Evolutionary conservation across 2,329 filamentous ascomycete species (phyloP).

Genomic region (Cordyceps fumosorosea): DNA sequence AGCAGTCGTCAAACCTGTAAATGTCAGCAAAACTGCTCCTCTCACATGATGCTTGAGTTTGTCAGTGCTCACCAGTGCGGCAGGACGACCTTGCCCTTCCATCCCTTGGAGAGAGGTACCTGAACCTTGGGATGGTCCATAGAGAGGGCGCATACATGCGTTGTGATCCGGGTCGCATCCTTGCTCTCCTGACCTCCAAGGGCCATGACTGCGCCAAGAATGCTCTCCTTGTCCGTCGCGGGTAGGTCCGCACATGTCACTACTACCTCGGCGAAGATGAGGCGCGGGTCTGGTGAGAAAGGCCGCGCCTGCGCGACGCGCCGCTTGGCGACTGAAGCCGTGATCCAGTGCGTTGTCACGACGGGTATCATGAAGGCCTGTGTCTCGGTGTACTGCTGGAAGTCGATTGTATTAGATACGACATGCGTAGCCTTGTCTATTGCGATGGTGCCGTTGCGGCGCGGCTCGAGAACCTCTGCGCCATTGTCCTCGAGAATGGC

Average conservation of each 20-base stretch:
- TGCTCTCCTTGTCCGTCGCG: slow-evolving; percentile 80
- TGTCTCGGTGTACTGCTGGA: slow-evolving; percentile 74
- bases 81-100: slow-evolving; percentile 75
- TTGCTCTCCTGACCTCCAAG: slow-evolving; percentile 78
- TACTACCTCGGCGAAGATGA: slow-evolving; percentile 82
- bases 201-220: slow-evolving; percentile 80
- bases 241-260: slow-evolving; percentile 82
- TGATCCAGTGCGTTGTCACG: slow-evolving; percentile 76
- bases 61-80: slow-evolving; percentile 69
- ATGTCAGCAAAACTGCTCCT: neutral
- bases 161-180: slow-evolving; percentile 65
- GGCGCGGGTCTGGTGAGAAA: slow-evolving; percentile 81
- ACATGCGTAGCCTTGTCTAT: slow-evolving; percentile 48
- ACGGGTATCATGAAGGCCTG: slow-evolving; percentile 76
- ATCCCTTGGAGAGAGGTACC: slow-evolving; percentile 54
- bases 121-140: slow-evolving; percentile 67
- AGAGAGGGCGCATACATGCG: slow-evolving; percentile 80
- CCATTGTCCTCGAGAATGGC: slow-evolving; percentile 41
- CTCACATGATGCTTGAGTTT: neutral
- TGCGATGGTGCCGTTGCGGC: slow-evolving; percentile 41
- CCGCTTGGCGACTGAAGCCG: slow-evolving; percentile 58
- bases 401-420: slow-evolving; percentile 73
- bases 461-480: slow-evolving; percentile 40
- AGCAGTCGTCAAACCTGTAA: slow-evolving; percentile 86
- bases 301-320: slow-evolving; percentile 73